Evolutionary conservation across 139 green algal species (phyloP).

Genomic region (Haematococcus lacustris): DNA sequence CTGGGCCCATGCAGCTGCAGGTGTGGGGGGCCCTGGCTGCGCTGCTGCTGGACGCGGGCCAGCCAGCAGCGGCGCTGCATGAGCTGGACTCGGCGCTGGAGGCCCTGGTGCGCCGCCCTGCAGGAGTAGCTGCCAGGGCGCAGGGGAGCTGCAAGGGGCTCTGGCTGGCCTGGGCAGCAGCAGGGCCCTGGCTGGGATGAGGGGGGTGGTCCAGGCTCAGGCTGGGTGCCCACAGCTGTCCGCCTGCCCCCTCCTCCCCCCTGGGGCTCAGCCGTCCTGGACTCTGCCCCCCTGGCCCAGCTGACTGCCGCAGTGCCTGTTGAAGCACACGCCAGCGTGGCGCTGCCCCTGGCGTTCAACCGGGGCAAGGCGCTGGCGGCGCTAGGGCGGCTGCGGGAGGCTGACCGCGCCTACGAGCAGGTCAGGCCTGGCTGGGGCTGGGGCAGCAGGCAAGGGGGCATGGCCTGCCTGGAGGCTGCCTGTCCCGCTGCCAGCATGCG

Average conservation of each 20-base stretch:
- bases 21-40: too few species aligned
- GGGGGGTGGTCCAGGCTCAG: background rate
- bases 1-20: too few species aligned
- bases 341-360: conserved; percentile 42
- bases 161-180: background rate
- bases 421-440: too few species aligned
- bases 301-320: background rate
- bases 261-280: background rate
- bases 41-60: conserved; percentile 38
- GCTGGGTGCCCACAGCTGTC: background rate
- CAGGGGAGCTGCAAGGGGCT: too few species aligned
- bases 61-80: conserved; percentile 13
- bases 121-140: too few species aligned
- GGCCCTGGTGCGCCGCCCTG: too few species aligned
- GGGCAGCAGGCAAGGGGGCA: too few species aligned
- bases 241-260: background rate
- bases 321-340: background rate
- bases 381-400: conserved; percentile 30
- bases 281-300: background rate
- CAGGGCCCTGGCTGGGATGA: background rate
- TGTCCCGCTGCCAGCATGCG: too few species aligned
- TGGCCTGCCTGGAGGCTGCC: too few species aligned
- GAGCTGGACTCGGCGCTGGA: conserved; percentile 15
- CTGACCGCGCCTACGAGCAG: conserved; percentile 21
- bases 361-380: conserved; percentile 43